These are phyloP conservation scores for Xylaria scruposa DNA, from an alignment of 495 filamentous ascomycete species.

Conservation along the genomic window DNA sequence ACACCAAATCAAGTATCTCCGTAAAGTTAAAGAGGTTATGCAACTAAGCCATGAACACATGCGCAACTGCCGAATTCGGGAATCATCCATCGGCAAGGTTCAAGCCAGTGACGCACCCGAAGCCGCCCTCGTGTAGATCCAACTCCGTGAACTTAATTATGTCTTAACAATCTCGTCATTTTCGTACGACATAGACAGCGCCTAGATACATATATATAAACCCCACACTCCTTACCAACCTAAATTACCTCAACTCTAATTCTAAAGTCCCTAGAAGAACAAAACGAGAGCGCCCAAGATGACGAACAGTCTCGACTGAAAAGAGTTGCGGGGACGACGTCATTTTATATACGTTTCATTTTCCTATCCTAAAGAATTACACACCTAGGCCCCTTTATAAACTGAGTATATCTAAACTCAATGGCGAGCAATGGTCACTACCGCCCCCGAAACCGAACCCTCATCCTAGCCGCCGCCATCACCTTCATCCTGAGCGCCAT, in stretches of 20 bases:
- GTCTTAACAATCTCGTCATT: background rate
- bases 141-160: background rate
- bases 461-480: conserved; percentile 22
- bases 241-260: background rate
- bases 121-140: background rate
- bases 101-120: background rate
- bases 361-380: background rate
- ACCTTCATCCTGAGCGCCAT: conserved; percentile 26
- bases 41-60: conserved; percentile 22
- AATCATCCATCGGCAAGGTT: background rate
- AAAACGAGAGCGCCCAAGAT: background rate
- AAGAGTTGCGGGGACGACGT: background rate
- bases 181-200: background rate
- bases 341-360: background rate
- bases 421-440: conserved; percentile 9
- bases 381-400: background rate
- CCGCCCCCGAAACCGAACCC: conserved; percentile 12
- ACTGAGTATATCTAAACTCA: background rate
- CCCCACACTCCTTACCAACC: background rate
- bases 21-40: conserved; percentile 8
- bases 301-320: background rate
- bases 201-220: background rate
- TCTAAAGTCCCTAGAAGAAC: background rate
- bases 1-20: background rate
- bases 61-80: background rate